phyloP scores from a whole-genome alignment of 768 basidiomycete species.

The Tricholoma matsutake region DNA sequence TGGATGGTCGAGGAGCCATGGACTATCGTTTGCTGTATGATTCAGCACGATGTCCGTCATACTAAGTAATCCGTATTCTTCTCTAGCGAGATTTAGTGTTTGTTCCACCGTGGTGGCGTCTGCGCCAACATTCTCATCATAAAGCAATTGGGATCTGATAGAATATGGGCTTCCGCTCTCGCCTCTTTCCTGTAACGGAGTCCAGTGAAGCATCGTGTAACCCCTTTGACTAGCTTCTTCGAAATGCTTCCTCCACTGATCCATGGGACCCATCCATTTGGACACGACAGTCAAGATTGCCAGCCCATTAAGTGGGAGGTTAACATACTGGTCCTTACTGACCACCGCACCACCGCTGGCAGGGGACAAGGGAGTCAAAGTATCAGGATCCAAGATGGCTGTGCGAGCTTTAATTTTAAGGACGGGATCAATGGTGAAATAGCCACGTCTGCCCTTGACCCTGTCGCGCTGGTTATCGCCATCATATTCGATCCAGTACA shows the following conservation, averaged over 20 bases:
- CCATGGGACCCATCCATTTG: conserved; percentile 94
- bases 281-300: conserved; percentile 89
- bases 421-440: conserved; percentile 95
- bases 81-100: conserved; percentile 65
- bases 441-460: conserved; percentile 81
- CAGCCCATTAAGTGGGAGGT: conserved; percentile 84
- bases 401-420: conserved; percentile 73
- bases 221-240: conserved; percentile 83
- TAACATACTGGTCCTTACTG: conserved; percentile 49
- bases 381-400: conserved; percentile 60
- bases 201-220: conserved; percentile 98
- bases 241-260: conserved; percentile 77
- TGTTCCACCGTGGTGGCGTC: conserved; percentile 59
- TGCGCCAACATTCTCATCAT: conserved; percentile 70
- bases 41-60: conserved; percentile 96
- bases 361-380: conserved; percentile 47
- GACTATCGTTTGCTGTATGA: conserved; percentile 92
- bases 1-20: conserved; percentile 90
- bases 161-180: conserved; percentile 91
- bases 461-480: conserved; percentile 54
- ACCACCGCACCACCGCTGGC: conserved; percentile 46
- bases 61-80: conserved; percentile 85
- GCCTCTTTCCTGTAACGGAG: conserved; percentile 91
- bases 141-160: conserved; percentile 81
- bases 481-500: conserved; percentile 94